Conservation (phyloP, 2,329 filamentous ascomycete species). For the Exserohilum turcica region DNA sequence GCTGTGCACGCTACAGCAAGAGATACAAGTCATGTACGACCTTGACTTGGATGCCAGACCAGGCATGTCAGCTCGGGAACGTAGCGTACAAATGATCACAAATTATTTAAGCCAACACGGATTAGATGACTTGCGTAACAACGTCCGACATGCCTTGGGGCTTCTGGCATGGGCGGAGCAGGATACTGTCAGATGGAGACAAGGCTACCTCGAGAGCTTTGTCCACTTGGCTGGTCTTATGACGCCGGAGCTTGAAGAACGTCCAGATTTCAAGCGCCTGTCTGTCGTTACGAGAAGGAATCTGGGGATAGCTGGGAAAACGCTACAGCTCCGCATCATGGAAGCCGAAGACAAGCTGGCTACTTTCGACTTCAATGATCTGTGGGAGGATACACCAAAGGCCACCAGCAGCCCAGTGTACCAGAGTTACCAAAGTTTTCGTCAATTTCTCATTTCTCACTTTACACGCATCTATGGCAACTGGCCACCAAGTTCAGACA, state of each 20-base stretch:
- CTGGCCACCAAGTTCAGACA: conserved; percentile 62
- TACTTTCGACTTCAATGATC: conserved; percentile 64
- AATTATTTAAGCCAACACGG: conserved; percentile 64
- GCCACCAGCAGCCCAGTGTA: conserved; percentile 53
- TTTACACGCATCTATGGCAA: conserved; percentile 62
- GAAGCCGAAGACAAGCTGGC: conserved; percentile 66
- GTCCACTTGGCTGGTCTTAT: conserved; percentile 69
- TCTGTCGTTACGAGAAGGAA: conserved; percentile 67
- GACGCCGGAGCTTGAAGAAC: conserved; percentile 50
- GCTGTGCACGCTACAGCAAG: conserved; percentile 64
- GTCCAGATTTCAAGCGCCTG: conserved; percentile 63
- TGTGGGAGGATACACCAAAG: conserved; percentile 56
- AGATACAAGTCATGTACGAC: conserved; percentile 62
- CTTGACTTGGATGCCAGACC: conserved; percentile 44
- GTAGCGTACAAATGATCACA: conserved; percentile 64
- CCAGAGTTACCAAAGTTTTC: conserved; percentile 63
- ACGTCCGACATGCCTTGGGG: conserved; percentile 63
- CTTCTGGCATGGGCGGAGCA: conserved; percentile 70
- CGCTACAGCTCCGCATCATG: conserved; percentile 66
- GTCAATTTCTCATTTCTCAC: conserved; percentile 64
- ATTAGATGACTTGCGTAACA: conserved; percentile 68
- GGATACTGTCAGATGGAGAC: conserved; percentile 66
- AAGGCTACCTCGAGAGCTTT: conserved; percentile 71
- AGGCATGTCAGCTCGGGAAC: conserved; percentile 37
- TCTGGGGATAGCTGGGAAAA: conserved; percentile 65